Percentiles rank a stretch among this genome's conserved stretches.
phyloP scores from a whole-genome alignment of 2,329 filamentous ascomycete genomes.

The Lasiodiplodia sp. region DNA sequence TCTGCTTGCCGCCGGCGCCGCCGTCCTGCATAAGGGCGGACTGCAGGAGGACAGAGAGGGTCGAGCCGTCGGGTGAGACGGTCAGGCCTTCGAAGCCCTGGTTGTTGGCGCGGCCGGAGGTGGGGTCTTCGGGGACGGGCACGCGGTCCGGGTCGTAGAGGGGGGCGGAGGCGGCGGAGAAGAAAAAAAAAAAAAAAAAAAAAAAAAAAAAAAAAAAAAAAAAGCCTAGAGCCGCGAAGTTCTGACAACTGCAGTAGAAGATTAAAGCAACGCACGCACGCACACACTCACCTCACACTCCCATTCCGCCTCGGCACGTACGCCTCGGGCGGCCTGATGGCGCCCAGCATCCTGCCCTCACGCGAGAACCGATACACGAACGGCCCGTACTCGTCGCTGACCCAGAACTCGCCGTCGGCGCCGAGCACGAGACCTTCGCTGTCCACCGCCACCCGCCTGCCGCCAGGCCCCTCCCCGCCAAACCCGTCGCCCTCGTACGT shows the following conservation, averaged over 20 bases:
- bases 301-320: conserved; percentile 70
- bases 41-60: conserved; percentile 71
- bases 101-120: conserved; percentile 72
- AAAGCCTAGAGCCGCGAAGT: background rate
- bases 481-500: conserved; percentile 74
- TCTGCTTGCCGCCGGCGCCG: conserved; percentile 56
- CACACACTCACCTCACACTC: conserved; percentile 45
- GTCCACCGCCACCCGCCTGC: conserved; percentile 67
- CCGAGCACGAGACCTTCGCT: conserved; percentile 71
- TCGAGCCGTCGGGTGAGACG: conserved; percentile 67
- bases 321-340: conserved; percentile 70
- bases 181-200: too few relatives aligned
- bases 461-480: conserved; percentile 66
- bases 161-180: conserved; percentile 70
- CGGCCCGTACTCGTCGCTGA: conserved; percentile 73
- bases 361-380: conserved; percentile 72
- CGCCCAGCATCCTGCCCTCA: conserved; percentile 65
- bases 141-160: conserved; percentile 61
- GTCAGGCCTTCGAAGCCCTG: conserved; percentile 78
- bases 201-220: too few relatives aligned
- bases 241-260: too few relatives aligned
- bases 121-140: conserved; percentile 63
- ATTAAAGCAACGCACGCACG: too few relatives aligned
- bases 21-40: conserved; percentile 63
- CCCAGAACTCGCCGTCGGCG: conserved; percentile 69